A percentile compares a stretch with the other conserved stretches of the same genome.
Evolutionary conservation across 345 rosid genomes (phyloP).

Genomic region (Dimocarpus longan): DNA sequence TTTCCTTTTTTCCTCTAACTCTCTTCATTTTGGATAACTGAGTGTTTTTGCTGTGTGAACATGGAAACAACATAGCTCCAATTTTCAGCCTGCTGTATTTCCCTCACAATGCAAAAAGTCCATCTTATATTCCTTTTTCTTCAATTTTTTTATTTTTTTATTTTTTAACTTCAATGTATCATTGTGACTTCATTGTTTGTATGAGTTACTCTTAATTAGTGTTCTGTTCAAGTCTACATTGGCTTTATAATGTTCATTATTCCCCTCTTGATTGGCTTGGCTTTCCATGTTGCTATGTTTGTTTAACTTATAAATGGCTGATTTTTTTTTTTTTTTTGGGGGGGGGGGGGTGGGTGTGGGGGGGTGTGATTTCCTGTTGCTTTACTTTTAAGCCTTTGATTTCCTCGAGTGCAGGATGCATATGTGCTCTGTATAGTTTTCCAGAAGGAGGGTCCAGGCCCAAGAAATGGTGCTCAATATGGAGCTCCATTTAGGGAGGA

Average conservation of each 20-base stretch:
- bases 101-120: neutral
- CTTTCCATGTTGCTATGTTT: neutral
- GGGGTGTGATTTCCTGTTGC: neutral
- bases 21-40: neutral
- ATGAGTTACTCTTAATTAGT: neutral
- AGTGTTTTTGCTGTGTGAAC: neutral
- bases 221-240: neutral
- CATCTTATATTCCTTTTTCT: neutral
- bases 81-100: neutral
- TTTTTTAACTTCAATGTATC: neutral
- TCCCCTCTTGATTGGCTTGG: too few relatives aligned
- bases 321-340: too few relatives aligned
- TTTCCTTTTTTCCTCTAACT: neutral
- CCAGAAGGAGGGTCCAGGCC: constrained; percentile 73
- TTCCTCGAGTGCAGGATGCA: constrained; percentile 48
- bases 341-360: too few relatives aligned
- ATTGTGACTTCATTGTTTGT: neutral
- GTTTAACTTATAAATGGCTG: neutral
- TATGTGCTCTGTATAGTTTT: constrained; percentile 61
- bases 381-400: neutral
- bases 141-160: too few relatives aligned
- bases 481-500: constrained; percentile 79
- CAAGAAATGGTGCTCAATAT: constrained; percentile 73
- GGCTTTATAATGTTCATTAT: neutral
- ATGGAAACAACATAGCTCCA: neutral